phyloP scores from a whole-genome alignment of 345 rosid genomes.

The Angophora floribunda region DNA sequence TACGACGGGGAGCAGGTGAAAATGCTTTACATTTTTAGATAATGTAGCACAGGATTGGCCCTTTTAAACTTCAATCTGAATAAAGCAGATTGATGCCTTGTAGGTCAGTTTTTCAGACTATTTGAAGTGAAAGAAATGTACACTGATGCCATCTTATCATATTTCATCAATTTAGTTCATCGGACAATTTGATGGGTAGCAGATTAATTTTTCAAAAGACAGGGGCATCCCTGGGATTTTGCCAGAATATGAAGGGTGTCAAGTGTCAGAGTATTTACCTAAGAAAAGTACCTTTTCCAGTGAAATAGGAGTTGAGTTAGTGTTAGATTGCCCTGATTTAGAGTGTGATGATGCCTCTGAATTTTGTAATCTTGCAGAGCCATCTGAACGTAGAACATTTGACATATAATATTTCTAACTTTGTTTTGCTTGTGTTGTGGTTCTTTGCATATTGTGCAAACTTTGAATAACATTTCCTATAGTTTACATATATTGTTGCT shows the following conservation, averaged over 20 bases:
- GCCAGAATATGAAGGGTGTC: neutral
- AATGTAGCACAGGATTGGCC: neutral
- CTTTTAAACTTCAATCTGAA: neutral
- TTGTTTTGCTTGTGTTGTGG: neutral
- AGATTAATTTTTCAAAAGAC: neutral
- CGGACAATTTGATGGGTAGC: neutral
- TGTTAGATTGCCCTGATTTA: neutral
- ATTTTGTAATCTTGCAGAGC: neutral
- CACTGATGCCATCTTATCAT: neutral
- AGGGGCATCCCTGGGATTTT: neutral
- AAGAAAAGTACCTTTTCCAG: neutral
- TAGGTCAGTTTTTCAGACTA: neutral
- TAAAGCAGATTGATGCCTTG: neutral
- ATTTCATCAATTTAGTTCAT: neutral
- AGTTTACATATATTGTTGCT: neutral
- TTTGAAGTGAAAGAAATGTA: neutral
- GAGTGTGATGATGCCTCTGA: neutral
- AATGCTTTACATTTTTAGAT: neutral
- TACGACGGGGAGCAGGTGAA: conserved; percentile 66
- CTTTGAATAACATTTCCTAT: neutral
- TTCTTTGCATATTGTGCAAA: neutral
- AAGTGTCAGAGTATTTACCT: neutral
- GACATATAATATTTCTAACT: neutral
- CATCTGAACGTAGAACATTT: neutral
- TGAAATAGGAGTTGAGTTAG: neutral